Evolutionary conservation across 176 grass and related monocot genomes (phyloP), one percentile per base, ranked within the genome.

Genomic region (Juncus effusus): DNA sequence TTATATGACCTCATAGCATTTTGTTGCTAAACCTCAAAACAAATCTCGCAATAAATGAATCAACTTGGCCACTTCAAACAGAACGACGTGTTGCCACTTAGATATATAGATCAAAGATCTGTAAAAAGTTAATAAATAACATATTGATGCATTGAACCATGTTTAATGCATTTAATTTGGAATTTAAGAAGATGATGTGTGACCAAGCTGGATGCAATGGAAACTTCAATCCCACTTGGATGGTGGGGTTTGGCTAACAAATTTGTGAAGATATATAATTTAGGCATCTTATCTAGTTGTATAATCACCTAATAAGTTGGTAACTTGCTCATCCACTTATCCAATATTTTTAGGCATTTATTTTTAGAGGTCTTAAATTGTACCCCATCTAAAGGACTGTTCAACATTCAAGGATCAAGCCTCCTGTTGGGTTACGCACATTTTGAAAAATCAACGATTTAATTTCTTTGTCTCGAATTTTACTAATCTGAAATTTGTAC

Each of bases 221-320:
- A 51, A 59, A 58, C 12, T 70, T 72, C 38, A 5, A 60, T 59
- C 54, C 54, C 36, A 72, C 54, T 72, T 72, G 51, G 40, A 40
- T 72, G 69, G 54, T 72, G 69, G 69, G 69, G 44, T 45, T 72
- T 41, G 58, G 42, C 51, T 72, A 72, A 72, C 40, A 47, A 72
- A 72, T 72, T 13, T 38, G 19, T 60, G 5, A 51, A 60, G 39
- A 40, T 47, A 72, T 42, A 72, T 47, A 2, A 15, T 59, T 58
- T 59, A 14, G 7, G 68, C 42, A 59, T 72, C 38, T 72, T 59
- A 59, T 59, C 39, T 72, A n/a, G 16, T 44, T 16, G 38, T 59
- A 72, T 59, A 71, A 58, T 19, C 53, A 55, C 67, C 67, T 56
- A 41, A 7, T 36, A 10, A 44, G 54, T 56, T 54, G 65, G 67